phyloP scores from a whole-genome alignment of 1,284 basidiomycete species.

The Leccinum ponderosum region DNA sequence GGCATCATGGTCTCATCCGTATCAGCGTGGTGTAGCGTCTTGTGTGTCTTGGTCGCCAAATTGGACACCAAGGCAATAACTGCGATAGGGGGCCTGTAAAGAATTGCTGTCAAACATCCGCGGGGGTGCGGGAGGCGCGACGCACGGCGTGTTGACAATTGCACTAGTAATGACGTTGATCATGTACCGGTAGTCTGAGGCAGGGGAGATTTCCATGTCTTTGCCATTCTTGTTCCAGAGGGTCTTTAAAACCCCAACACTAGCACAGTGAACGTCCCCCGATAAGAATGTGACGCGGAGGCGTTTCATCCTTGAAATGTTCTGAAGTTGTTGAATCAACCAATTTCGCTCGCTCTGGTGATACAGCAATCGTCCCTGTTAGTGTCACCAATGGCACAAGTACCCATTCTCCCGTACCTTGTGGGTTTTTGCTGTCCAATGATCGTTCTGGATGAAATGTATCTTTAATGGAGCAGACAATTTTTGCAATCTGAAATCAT shows the following conservation, averaged over 20 bases:
- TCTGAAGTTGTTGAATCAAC: slow-evolving; percentile 81
- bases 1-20: slow-evolving; percentile 92
- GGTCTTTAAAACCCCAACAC: slow-evolving; percentile 79
- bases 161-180: slow-evolving; percentile 79
- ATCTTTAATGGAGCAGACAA: neutral
- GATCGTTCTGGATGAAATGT: slow-evolving; percentile 64
- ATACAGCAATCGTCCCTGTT: neutral
- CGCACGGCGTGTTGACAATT: slow-evolving; percentile 81
- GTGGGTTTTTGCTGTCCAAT: slow-evolving; percentile 84
- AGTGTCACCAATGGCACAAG: neutral
- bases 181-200: slow-evolving; percentile 82
- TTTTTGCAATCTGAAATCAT: neutral
- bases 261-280: slow-evolving; percentile 90
- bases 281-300: slow-evolving; percentile 83
- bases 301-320: slow-evolving; percentile 58
- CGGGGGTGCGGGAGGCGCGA: slow-evolving; percentile 12
- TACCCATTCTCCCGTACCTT: slow-evolving; percentile 48
- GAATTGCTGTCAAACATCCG: slow-evolving; percentile 10
- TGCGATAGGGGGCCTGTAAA: slow-evolving; percentile 64
- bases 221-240: slow-evolving; percentile 47
- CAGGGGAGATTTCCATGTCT: slow-evolving; percentile 47
- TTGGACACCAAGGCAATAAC: slow-evolving; percentile 83
- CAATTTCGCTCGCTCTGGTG: slow-evolving; percentile 85
- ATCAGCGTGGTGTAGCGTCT: slow-evolving; percentile 70
- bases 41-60: slow-evolving; percentile 82